phyloP scores from a whole-genome alignment of 169 alveolate genomes.

The Theileria annulata region DNA sequence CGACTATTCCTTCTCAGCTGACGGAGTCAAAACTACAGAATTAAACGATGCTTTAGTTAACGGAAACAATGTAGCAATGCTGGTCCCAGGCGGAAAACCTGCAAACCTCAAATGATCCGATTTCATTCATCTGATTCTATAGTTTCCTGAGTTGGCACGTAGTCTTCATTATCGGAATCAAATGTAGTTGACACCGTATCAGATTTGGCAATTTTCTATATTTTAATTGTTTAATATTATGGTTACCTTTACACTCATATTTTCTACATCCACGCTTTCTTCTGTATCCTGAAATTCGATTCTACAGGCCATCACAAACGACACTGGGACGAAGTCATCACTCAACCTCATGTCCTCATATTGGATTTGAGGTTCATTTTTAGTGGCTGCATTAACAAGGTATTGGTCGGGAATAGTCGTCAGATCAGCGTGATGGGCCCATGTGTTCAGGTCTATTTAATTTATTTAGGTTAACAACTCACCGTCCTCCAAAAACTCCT shows the following conservation, averaged over 20 bases:
- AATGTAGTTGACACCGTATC: conserved; percentile 24
- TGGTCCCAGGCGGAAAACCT: conserved; percentile 83
- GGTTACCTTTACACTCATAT: background rate
- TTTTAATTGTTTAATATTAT: conserved; percentile 1
- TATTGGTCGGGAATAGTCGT: conserved; percentile 71
- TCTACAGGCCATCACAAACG: conserved; percentile 74
- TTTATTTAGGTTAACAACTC: background rate
- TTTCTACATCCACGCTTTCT: conserved; percentile 10
- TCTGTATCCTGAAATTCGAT: conserved; percentile 61
- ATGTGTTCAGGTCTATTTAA: conserved; percentile 65
- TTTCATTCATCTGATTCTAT: background rate
- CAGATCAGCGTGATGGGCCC: conserved; percentile 78
- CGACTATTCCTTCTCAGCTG: conserved; percentile 79
- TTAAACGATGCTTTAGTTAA: conserved; percentile 77
- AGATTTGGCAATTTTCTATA: conserved; percentile 11
- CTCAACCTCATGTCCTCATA: conserved; percentile 24
- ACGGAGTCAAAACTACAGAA: conserved; percentile 74
- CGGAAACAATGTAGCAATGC: conserved; percentile 82
- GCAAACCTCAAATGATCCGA: background rate
- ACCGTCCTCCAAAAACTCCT: conserved; percentile 58
- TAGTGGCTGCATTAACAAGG: conserved; percentile 64
- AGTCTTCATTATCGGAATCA: conserved; percentile 26
- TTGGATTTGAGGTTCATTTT: conserved; percentile 47
- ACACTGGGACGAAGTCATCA: conserved; percentile 55
- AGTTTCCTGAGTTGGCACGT: conserved; percentile 7